Base-by-base conservation (phyloP, 2,329 filamentous ascomycete genomes). In the Fusarium sacchari region DNA sequence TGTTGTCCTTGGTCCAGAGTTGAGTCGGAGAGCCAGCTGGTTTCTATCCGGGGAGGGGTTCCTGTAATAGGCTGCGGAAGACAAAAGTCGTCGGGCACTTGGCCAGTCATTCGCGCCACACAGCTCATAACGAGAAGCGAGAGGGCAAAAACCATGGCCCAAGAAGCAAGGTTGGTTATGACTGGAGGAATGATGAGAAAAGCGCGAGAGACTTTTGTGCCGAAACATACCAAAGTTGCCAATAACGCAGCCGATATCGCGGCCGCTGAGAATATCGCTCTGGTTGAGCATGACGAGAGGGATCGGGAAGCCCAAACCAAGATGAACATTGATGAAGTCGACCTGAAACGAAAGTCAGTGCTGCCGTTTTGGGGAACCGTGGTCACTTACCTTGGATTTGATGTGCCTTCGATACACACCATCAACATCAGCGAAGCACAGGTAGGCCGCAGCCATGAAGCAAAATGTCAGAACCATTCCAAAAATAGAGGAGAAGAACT, bases 301-400 rank as follows among this genome's bases (percentile, higher is more conserved):
- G 6, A 88, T 82, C 0, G 85, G 84, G 71, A 88, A 88, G 7
- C 85, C 87, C 11, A 88, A 76, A 0, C 86, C 86, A 71, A 88
- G 83, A 74, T 88, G 85, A 6, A 82, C 78, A 70, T 88, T 88
- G 60, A 88, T 81, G 15, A 88, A 82, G 53, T 88, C 83, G 28
- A 87, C 81, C 86, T 88, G 56, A 2, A 42, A n/a, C 8, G 17
- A 6, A 34, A 24, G 65, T 76, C 14, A 78, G 50, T 36, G 39
- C 22, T 28, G 15, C 11, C 22, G 14, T 2, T 5, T 11, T 18
- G 9, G 6, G 13, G 22, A n/a, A 4, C 17, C 7, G 20, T 6
- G 15, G 8, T 30, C 13, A 40, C 32, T 69, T 40, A 84, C 83
- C 78, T 82, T 83, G 42, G 74, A 64, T 66, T 80, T 82, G 61